A percentile compares a stretch with the other conserved stretches of the same genome.
phyloP scores from a whole-genome alignment of 345 rosid species.

The Laguncularia racemosa region DNA sequence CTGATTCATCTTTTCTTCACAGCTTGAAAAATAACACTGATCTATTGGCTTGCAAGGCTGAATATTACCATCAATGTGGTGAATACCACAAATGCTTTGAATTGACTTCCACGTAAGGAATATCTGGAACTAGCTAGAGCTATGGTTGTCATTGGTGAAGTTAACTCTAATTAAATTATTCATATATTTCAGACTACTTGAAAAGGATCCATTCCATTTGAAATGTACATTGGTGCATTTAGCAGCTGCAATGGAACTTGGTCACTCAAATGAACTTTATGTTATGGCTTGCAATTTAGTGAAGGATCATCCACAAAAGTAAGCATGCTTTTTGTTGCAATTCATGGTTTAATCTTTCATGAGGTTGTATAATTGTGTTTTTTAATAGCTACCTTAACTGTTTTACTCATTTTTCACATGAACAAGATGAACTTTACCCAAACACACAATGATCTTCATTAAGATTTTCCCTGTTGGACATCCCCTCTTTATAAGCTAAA shows the following conservation, averaged over 20 bases:
- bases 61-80: conserved; percentile 92
- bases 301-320: conserved; percentile 95
- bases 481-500: too few relatives aligned
- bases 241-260: conserved; percentile 94
- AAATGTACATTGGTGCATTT: conserved; percentile 84
- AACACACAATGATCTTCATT: too few relatives aligned
- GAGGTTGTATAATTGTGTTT: background rate
- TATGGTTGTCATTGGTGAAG: background rate
- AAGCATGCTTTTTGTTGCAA: conserved; percentile 20
- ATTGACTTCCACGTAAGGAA: conserved; percentile 72
- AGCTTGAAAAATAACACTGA: conserved; percentile 68
- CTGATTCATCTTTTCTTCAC: conserved; percentile 43
- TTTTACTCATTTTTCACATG: background rate
- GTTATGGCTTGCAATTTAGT: conserved; percentile 92
- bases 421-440: too few relatives aligned
- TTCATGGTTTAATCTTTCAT: background rate
- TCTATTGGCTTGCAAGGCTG: conserved; percentile 93
- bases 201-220: conserved; percentile 94
- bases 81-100: conserved; percentile 94
- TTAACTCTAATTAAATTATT: background rate
- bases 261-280: conserved; percentile 94
- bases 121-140: conserved; percentile 9
- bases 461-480: too few relatives aligned
- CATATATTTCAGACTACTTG: conserved; percentile 59
- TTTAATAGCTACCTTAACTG: background rate